These are phyloP conservation scores for Colletotrichum chlorophyti DNA, from an alignment of 2,329 filamentous ascomycete genomes.

Conservation along the genomic window DNA sequence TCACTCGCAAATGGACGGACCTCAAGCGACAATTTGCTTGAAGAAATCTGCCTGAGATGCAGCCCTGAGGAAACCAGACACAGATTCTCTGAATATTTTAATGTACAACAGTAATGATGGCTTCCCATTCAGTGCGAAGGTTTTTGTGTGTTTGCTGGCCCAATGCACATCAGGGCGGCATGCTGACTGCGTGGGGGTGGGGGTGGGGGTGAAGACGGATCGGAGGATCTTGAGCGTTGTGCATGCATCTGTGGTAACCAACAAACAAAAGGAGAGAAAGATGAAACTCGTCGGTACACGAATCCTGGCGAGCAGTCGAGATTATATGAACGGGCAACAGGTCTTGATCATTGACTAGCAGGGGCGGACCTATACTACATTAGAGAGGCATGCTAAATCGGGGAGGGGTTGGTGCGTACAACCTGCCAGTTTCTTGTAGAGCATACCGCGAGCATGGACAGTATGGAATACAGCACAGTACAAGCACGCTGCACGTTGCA, in stretches of 20 bases:
- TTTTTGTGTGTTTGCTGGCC: constrained; percentile 28
- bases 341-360: too few relatives aligned
- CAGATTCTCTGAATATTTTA: constrained; percentile 27
- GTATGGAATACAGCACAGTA: neutral
- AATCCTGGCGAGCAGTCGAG: neutral
- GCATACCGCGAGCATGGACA: too few relatives aligned
- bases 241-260: constrained; percentile 21
- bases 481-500: neutral
- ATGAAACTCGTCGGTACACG: neutral
- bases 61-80: constrained; percentile 20
- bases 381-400: neutral
- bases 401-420: too few relatives aligned
- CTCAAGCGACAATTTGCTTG: constrained; percentile 65
- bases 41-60: constrained; percentile 20
- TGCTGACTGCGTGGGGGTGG: constrained; percentile 1
- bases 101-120: constrained; percentile 29
- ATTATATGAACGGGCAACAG: neutral
- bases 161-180: constrained; percentile 25
- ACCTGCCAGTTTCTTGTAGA: too few relatives aligned
- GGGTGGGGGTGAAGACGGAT: too few relatives aligned
- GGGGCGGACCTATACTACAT: too few relatives aligned
- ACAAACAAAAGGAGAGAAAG: constrained; percentile 5
- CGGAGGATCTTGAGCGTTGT: too few relatives aligned
- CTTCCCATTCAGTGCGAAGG: constrained; percentile 22
- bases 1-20: constrained; percentile 80